Evolutionary conservation across 2,329 filamentous ascomycete genomes (phyloP).

Genomic region (Alternaria consortialis): DNA sequence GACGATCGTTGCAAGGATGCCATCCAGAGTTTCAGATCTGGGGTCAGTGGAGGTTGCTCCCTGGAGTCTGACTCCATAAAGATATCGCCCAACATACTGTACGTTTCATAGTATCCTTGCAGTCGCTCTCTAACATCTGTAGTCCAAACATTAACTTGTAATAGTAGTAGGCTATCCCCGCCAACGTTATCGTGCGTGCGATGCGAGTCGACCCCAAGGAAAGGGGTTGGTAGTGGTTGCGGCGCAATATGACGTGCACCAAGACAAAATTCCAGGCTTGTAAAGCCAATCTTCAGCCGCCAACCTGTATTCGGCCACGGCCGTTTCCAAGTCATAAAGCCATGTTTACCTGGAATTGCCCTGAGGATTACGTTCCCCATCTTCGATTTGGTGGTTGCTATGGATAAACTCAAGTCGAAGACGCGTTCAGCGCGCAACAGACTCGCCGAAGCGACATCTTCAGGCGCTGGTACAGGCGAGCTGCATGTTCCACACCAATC

Average conservation of each 20-base stretch:
- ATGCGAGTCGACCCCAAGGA: constrained; percentile 13
- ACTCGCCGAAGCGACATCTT: constrained; percentile 39
- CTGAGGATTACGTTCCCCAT: constrained; percentile 14
- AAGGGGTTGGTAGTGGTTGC: constrained; percentile 23
- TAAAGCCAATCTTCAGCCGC: constrained; percentile 23
- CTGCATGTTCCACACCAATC: constrained; percentile 42
- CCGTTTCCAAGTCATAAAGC: constrained; percentile 28
- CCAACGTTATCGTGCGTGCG: neutral
- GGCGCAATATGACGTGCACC: constrained; percentile 35
- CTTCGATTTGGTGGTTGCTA: constrained; percentile 23
- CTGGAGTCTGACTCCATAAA: constrained; percentile 3
- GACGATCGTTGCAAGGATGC: constrained; percentile 23
- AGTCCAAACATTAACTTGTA: neutral
- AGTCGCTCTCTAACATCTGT: neutral
- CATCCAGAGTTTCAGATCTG: constrained; percentile 8
- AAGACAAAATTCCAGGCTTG: constrained; percentile 32
- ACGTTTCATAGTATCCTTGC: constrained; percentile 8
- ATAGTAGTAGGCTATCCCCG: neutral
- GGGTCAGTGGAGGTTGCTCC: constrained; percentile 2
- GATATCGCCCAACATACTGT: neutral
- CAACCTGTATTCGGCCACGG: constrained; percentile 22
- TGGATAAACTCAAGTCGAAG: constrained; percentile 49
- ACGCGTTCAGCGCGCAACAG: constrained; percentile 47
- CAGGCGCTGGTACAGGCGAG: constrained; percentile 36
- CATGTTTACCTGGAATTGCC: constrained; percentile 29